A percentile compares a stretch with the other conserved stretches of the same genome.
Conservation (phyloP, 106 monocot species). For the Platanthera zijinensis region DNA sequence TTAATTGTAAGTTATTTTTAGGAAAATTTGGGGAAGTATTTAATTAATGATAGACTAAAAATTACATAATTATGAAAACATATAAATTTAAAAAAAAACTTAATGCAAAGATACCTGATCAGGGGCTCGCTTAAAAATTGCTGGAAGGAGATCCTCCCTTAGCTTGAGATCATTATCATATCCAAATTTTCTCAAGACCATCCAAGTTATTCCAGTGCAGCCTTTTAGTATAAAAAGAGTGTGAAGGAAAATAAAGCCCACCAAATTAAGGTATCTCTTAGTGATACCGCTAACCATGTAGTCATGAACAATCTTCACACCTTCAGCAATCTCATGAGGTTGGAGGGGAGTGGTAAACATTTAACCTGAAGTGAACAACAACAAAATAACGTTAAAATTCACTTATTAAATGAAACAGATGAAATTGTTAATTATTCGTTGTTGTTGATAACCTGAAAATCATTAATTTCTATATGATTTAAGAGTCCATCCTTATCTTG, state of each 20-base stretch:
- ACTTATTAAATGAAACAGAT: background rate
- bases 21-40: background rate
- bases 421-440: background rate
- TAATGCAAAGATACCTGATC: slow-evolving; percentile 61
- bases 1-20: background rate
- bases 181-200: slow-evolving; percentile 89
- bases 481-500: slow-evolving; percentile 84
- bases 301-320: slow-evolving; percentile 89
- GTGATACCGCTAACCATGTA: slow-evolving; percentile 94
- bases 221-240: slow-evolving; percentile 96
- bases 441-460: slow-evolving; percentile 61
- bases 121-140: slow-evolving; percentile 60
- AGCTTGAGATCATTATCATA: slow-evolving; percentile 87
- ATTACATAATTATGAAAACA: background rate
- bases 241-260: slow-evolving; percentile 94
- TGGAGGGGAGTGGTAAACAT: slow-evolving; percentile 96
- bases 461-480: slow-evolving; percentile 80
- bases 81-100: background rate
- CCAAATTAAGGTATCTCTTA: slow-evolving; percentile 77
- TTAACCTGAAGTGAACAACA: slow-evolving; percentile 43
- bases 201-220: slow-evolving; percentile 94
- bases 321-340: slow-evolving; percentile 73
- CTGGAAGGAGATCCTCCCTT: slow-evolving; percentile 75
- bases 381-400: background rate
- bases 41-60: background rate